Evolutionary conservation across 2,329 filamentous ascomycete species (phyloP).

Genomic region (Microdochium bolleyi): DNA sequence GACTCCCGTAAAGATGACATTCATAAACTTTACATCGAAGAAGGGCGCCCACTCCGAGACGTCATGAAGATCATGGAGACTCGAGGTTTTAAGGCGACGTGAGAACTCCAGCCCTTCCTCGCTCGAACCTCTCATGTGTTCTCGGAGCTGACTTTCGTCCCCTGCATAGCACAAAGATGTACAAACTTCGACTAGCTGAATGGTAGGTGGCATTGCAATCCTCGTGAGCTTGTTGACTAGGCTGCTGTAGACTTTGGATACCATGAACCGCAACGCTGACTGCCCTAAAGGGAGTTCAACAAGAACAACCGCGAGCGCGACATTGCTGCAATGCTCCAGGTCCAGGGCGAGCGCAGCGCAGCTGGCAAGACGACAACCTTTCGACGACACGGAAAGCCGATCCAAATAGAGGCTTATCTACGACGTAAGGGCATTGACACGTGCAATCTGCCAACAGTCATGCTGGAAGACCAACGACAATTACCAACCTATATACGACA

Average conservation of each 20-base stretch:
- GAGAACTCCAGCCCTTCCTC: neutral
- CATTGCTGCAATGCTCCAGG: conserved; percentile 39
- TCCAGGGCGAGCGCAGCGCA: conserved; percentile 44
- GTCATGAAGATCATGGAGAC: neutral
- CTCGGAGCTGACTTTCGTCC: neutral
- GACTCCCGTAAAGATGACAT: neutral
- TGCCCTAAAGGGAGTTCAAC: conserved; percentile 40
- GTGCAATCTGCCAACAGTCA: conserved; percentile 29
- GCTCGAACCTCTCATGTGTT: neutral
- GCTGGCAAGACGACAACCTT: conserved; percentile 45
- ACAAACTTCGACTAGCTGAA: conserved; percentile 34
- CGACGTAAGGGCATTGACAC: conserved; percentile 45
- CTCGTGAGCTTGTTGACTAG: neutral
- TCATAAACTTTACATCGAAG: neutral
- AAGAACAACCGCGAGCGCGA: conserved; percentile 48
- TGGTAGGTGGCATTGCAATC: neutral
- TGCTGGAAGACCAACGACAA: neutral
- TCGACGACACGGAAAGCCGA: conserved; percentile 41
- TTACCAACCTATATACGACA: conserved; percentile 1
- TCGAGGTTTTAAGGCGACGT: neutral
- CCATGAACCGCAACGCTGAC: neutral
- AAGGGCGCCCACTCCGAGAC: neutral
- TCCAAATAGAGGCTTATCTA: conserved; percentile 43
- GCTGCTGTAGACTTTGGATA: neutral
- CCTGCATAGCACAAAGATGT: conserved; percentile 39